Evolutionary conservation across 768 basidiomycete genomes (phyloP).

Genomic region (Auriscalpium vulgare): DNA sequence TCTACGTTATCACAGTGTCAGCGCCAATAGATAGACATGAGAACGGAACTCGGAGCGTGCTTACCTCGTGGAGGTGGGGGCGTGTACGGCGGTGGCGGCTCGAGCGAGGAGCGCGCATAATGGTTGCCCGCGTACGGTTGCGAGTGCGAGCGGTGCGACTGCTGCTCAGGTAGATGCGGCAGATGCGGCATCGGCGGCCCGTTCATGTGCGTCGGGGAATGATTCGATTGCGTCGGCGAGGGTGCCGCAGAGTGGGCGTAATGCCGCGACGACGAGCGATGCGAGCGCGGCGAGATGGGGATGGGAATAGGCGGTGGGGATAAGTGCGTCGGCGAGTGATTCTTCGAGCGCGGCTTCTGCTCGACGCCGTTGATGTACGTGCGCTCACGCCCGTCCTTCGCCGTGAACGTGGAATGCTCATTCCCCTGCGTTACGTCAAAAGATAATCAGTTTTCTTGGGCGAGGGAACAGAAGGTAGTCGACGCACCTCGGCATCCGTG

Average conservation of each 20-base stretch:
- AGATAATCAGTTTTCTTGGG: slow-evolving; percentile 9
- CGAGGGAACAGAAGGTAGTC: neutral
- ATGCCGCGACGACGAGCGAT: no score
- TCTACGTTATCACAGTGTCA: neutral
- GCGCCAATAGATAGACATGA: neutral
- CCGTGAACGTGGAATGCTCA: slow-evolving; percentile 59
- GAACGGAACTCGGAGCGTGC: neutral
- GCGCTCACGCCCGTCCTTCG: slow-evolving; percentile 58
- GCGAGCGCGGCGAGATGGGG: neutral
- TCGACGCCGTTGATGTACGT: slow-evolving; percentile 63
- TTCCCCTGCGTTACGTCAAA: slow-evolving; percentile 47
- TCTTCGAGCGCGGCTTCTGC: slow-evolving; percentile 16
- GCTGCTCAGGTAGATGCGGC: neutral
- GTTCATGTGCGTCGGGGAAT: no score
- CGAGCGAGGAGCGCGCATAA: neutral
- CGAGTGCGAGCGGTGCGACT: neutral
- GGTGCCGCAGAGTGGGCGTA: no score
- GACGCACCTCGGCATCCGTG: slow-evolving; percentile 51
- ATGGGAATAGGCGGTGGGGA: neutral
- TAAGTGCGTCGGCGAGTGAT: neutral
- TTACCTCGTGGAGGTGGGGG: neutral
- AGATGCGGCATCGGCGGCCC: neutral
- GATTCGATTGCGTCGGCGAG: no score
- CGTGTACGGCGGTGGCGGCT: neutral
- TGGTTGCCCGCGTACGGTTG: neutral